phyloP scores from a whole-genome alignment of 257 asterid genomes.

The Plectranthus barbatus region DNA sequence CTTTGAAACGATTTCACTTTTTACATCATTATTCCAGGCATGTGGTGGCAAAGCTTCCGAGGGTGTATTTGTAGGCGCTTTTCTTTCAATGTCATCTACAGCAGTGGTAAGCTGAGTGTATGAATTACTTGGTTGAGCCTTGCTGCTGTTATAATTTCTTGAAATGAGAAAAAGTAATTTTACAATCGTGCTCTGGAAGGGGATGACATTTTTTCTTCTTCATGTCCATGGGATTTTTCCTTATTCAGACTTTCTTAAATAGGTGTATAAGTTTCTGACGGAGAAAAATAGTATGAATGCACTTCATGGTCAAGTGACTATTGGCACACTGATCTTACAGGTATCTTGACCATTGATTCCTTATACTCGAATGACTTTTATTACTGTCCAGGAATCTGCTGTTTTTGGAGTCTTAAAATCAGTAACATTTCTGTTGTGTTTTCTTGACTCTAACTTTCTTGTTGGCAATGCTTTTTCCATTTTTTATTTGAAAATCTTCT shows the following conservation, averaged over 20 bases:
- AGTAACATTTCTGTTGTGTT: background rate
- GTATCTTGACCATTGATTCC: slow-evolving; percentile 31
- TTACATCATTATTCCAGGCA: slow-evolving; percentile 49
- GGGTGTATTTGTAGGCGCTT: slow-evolving; percentile 91
- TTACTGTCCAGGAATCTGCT: too few species aligned
- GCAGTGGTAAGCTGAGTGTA: slow-evolving; percentile 70
- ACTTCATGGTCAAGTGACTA: slow-evolving; percentile 96
- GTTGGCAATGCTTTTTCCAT: background rate
- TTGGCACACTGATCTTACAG: slow-evolving; percentile 95
- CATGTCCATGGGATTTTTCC: background rate
- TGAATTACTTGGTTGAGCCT: slow-evolving; percentile 4
- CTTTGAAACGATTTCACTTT: background rate
- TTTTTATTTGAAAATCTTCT: background rate
- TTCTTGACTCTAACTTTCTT: background rate
- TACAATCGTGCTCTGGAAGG: background rate
- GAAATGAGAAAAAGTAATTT: background rate
- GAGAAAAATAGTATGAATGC: slow-evolving; percentile 78
- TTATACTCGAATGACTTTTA: background rate
- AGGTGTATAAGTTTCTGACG: slow-evolving; percentile 68
- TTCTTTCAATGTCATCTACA: slow-evolving; percentile 97
- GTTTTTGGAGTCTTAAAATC: too few species aligned
- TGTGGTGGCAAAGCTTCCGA: slow-evolving; percentile 95
- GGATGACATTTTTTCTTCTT: background rate
- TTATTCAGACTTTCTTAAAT: slow-evolving; percentile 2
- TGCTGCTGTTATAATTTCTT: slow-evolving; percentile 1